Conservation (phyloP, 306 rosid species). For the Acacia acuminata region DNA sequence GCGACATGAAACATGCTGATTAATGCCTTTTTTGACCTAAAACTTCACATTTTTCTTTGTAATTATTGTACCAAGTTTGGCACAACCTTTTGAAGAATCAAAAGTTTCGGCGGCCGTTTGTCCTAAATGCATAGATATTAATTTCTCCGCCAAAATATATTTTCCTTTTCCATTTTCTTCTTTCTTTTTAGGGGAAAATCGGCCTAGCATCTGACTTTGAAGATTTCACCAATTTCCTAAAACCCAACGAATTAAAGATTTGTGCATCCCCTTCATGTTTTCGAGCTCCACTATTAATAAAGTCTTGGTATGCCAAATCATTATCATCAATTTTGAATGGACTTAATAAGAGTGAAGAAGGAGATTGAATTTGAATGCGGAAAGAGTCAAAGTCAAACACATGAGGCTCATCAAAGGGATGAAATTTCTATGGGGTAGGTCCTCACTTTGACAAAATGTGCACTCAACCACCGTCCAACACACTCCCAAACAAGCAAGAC, state of each 20-base stretch:
- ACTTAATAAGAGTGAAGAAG: neutral
- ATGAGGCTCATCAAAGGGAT: neutral
- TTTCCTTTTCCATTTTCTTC: no score
- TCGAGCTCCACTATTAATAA: no score
- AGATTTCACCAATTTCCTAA: no score
- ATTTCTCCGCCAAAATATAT: neutral
- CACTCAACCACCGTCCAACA: neutral
- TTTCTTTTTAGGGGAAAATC: no score
- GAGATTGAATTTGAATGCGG: neutral
- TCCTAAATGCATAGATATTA: no score
- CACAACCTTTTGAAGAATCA: neutral
- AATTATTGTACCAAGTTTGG: neutral
- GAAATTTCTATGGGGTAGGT: neutral
- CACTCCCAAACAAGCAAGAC: neutral
- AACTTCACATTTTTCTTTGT: neutral
- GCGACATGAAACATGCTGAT: neutral
- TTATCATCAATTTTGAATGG: no score
- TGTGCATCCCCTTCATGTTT: no score
- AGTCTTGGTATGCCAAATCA: no score
- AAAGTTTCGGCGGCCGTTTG: neutral
- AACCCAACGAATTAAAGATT: neutral
- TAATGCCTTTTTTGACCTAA: neutral
- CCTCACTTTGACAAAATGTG: neutral
- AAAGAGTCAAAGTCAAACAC: neutral
- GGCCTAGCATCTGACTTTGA: neutral